phyloP scores from a whole-genome alignment of 495 filamentous ascomycete species.

The Bacidia rubella region DNA sequence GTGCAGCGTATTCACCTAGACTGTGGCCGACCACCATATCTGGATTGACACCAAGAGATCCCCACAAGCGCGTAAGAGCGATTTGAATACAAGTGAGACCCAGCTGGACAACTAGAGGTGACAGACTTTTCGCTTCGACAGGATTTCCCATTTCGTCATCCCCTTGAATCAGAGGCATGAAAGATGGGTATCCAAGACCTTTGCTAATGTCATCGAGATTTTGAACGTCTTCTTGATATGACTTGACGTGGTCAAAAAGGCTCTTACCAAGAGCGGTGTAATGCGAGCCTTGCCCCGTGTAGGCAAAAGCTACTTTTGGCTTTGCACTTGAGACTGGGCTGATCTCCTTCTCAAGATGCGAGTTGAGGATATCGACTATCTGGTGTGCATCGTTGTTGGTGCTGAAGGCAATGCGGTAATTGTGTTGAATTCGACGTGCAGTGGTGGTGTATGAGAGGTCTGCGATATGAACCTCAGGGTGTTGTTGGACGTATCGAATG shows the following conservation, averaged over 20 bases:
- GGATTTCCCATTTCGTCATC: constrained; percentile 6
- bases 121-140: constrained; percentile 36
- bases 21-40: constrained; percentile 76
- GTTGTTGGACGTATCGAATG: constrained; percentile 36
- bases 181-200: constrained; percentile 52
- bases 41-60: constrained; percentile 62
- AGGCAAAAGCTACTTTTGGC: constrained; percentile 47
- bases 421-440: constrained; percentile 71
- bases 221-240: constrained; percentile 51
- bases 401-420: constrained; percentile 51
- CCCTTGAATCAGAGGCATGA: constrained; percentile 49
- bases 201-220: constrained; percentile 46
- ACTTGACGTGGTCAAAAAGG: constrained; percentile 44
- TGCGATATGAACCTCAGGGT: constrained; percentile 32
- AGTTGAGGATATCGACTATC: constrained; percentile 6
- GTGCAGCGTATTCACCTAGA: constrained; percentile 75
- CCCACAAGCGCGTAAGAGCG: constrained; percentile 71
- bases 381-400: constrained; percentile 32
- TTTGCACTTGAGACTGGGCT: constrained; percentile 22
- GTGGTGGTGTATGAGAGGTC: constrained; percentile 68
- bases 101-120: constrained; percentile 66
- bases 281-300: constrained; percentile 53
- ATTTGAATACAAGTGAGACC: constrained; percentile 71
- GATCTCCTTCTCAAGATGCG: constrained; percentile 21
- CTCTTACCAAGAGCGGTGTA: constrained; percentile 50